Percentiles rank a stretch among this genome's conserved stretches.
Evolutionary conservation across 176 grass and related monocot genomes (phyloP).

Genomic region (Ensete ventricosum): DNA sequence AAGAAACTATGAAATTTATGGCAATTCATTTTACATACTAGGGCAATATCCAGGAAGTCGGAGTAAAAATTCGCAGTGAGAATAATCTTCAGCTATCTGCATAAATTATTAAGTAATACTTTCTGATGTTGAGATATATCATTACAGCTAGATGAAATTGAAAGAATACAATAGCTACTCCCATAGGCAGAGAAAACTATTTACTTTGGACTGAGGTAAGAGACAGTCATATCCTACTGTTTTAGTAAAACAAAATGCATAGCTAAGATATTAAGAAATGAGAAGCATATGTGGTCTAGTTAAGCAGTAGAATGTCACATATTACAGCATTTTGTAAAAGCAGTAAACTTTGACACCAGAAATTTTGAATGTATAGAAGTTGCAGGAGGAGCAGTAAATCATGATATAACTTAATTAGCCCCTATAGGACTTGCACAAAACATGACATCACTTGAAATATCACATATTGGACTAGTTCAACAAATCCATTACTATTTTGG

Average conservation of each 20-base stretch:
- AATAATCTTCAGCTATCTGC: slow-evolving; percentile 97
- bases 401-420: too few relatives aligned
- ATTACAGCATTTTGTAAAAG: too few relatives aligned
- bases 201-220: neutral
- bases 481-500: neutral
- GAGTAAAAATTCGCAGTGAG: slow-evolving; percentile 83
- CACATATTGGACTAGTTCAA: neutral
- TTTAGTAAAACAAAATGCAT: neutral
- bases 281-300: too few relatives aligned
- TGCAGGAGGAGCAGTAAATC: too few relatives aligned
- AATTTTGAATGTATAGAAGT: too few relatives aligned
- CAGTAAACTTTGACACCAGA: too few relatives aligned
- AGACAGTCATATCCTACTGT: neutral
- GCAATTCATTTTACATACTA: slow-evolving; percentile 45
- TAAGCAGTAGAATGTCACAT: too few relatives aligned
- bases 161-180: neutral
- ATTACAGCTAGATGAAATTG: neutral
- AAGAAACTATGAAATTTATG: neutral
- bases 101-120: slow-evolving; percentile 2
- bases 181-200: neutral
- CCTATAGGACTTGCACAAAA: too few relatives aligned
- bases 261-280: neutral
- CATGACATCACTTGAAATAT: neutral
- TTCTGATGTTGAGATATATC: neutral
- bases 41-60: slow-evolving; percentile 95